Evolutionary conservation across 371 early-diverging fungal genomes (phyloP), one percentile per base, ranked within the genome.

Genomic region (Racocetra persica): DNA sequence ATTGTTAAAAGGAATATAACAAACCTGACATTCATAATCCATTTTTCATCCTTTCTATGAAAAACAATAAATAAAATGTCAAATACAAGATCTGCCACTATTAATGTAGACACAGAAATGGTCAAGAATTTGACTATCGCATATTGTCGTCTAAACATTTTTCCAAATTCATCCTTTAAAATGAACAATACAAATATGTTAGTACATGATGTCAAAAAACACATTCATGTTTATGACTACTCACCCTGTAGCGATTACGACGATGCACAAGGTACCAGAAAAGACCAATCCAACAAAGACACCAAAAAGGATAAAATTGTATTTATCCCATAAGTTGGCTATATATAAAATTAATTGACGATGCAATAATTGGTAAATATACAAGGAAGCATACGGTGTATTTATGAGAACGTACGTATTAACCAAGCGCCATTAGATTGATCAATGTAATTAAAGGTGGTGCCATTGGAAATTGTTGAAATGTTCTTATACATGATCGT

Each of bases 21-120:
- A 10, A 16, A 69, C 69, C 69, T n/a, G 38, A 22, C 22, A 45
- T 13, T 2, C n/a, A 20, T 11, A 14, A 69, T n/a, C 69, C 69
- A 69, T 20, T 45, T 69, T 69, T 20, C 22, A 45, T 69, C 69
- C 41, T 38, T 41, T 45, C 69, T 49, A 22, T 69, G 22, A 45
- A 22, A 5, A 38, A 22, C 69, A n/a, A 69, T 22, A 38, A 69
- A 32, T 11, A 36, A 5, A 45, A 69, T 45, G 22, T 69, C 69
- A 4, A 69, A 41, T 45, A 45, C 22, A 10, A 69, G 41, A 69
- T 69, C 69, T 38, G 45, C 24, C 11, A 69, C 6, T 38, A 69
- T 45, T 14, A 69, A 2, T n/a, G 69, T 36, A 14, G 41, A 45
- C 8, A 69, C 7, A 13, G 45, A 18, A 45, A 49, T 69, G 2